Conservation (phyloP, 306 rosid genomes). For the Vigna nakashimae region DNA sequence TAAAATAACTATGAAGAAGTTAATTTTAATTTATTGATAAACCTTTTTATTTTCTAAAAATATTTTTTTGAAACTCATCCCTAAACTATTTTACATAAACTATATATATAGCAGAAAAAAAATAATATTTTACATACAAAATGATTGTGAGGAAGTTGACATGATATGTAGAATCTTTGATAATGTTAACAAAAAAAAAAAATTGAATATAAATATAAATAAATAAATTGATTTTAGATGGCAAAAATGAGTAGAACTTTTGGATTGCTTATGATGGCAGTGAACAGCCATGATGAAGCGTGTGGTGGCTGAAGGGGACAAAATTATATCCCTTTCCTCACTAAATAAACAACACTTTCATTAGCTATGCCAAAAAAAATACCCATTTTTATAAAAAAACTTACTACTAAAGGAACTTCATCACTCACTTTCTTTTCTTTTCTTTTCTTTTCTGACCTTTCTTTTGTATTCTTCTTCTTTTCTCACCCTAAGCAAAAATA, state of each 20-base stretch:
- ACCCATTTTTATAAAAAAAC: not conserved
- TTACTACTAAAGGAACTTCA: not conserved
- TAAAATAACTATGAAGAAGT: no score
- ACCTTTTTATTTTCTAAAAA: no score
- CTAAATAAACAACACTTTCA: not conserved
- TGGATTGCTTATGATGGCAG: not conserved
- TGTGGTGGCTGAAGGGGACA: slow-evolving; percentile 41
- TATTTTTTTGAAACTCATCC: no score
- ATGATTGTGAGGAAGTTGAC: no score
- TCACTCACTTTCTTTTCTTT: not conserved
- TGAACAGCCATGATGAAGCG: slow-evolving; percentile 39
- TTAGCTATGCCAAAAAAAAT: slow-evolving; percentile 2
- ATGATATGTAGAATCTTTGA: no score
- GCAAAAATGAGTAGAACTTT: slow-evolving; percentile 1
- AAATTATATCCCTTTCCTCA: slow-evolving; percentile 36
- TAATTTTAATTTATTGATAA: no score
- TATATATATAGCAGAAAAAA: no score
- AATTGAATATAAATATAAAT: not conserved
- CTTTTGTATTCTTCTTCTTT: slow-evolving; percentile 10
- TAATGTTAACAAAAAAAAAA: not conserved
- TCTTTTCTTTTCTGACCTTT: not conserved
- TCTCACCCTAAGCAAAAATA: not conserved
- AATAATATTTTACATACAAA: not conserved
- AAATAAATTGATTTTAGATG: not conserved
- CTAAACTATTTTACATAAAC: not conserved